Evolutionary conservation across 202 grass and related monocot genomes (phyloP).

Genomic region (Carex sylvatica): DNA sequence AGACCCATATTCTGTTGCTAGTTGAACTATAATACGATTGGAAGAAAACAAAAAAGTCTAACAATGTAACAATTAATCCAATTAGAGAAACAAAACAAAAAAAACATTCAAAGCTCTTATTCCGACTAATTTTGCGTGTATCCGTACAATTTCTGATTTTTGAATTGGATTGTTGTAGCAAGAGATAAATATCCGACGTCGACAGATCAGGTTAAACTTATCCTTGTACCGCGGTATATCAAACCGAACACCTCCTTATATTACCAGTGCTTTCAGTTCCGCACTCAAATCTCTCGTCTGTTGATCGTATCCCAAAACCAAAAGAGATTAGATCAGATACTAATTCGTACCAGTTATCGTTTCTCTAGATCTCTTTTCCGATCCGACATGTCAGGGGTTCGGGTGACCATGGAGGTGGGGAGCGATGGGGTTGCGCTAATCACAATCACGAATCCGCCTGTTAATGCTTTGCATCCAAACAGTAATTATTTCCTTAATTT

Average conservation of each 20-base stretch:
- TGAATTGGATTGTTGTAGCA: not conserved
- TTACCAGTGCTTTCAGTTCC: conserved; percentile 14
- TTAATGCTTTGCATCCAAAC: conserved; percentile 79
- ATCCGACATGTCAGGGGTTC: conserved; percentile 51
- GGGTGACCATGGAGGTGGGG: conserved; percentile 89
- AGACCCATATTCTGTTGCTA: not conserved
- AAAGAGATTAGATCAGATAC: not conserved
- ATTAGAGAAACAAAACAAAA: not conserved
- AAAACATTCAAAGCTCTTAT: not conserved
- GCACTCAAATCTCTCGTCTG: not conserved
- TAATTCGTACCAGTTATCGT: not conserved
- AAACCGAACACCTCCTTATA: not conserved
- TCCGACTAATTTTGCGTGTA: not conserved
- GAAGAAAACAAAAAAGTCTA: not conserved
- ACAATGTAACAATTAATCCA: not conserved
- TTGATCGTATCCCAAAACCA: not conserved
- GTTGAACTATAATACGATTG: not conserved
- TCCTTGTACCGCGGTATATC: not conserved
- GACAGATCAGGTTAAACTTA: not conserved
- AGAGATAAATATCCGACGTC: conserved; percentile 4
- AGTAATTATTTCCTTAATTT: conserved; percentile 24
- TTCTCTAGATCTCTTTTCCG: not conserved
- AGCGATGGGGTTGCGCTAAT: conserved; percentile 74
- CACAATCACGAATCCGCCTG: conserved; percentile 90
- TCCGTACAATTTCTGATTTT: not conserved